Conservation (phyloP, 1,284 basidiomycete genomes). For the Boletus putidus region DNA sequence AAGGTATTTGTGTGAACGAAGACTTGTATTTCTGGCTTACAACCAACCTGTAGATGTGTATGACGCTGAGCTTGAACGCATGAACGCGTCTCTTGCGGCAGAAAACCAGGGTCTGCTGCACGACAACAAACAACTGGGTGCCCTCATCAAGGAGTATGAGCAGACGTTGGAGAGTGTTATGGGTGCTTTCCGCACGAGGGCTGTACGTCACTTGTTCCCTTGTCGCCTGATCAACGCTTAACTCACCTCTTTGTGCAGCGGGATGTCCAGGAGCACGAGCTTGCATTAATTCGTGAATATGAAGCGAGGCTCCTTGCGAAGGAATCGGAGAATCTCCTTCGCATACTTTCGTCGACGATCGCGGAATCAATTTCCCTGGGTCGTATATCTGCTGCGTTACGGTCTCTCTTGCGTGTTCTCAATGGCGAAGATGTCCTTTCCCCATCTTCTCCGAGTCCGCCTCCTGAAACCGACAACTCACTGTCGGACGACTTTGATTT, state of each 20-base stretch:
- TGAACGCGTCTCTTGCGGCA: conserved; percentile 77
- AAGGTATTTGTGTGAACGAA: conserved; percentile 57
- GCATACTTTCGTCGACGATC: conserved; percentile 62
- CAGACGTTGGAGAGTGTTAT: conserved; percentile 95
- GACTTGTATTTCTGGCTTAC: background rate
- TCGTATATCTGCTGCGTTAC: conserved; percentile 71
- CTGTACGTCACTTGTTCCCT: conserved; percentile 57
- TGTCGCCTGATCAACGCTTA: background rate
- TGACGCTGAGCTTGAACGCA: conserved; percentile 87
- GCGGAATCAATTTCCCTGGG: conserved; percentile 69
- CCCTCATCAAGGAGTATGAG: conserved; percentile 94
- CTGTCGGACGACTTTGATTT: conserved; percentile 22
- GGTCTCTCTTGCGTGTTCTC: conserved; percentile 69
- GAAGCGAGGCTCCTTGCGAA: conserved; percentile 78
- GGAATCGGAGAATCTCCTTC: conserved; percentile 70
- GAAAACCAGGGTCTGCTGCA: conserved; percentile 90
- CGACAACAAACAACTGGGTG: conserved; percentile 94
- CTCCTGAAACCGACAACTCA: conserved; percentile 5
- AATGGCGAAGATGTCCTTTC: conserved; percentile 64
- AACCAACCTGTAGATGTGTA: conserved; percentile 69
- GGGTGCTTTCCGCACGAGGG: conserved; percentile 89
- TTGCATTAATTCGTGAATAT: conserved; percentile 89
- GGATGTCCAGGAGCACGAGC: conserved; percentile 91
- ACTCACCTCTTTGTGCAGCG: conserved; percentile 53
- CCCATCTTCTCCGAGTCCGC: conserved; percentile 7